Evolutionary conservation across 2,329 filamentous ascomycete species (phyloP).

Genomic region (Phialocephala sp.): DNA sequence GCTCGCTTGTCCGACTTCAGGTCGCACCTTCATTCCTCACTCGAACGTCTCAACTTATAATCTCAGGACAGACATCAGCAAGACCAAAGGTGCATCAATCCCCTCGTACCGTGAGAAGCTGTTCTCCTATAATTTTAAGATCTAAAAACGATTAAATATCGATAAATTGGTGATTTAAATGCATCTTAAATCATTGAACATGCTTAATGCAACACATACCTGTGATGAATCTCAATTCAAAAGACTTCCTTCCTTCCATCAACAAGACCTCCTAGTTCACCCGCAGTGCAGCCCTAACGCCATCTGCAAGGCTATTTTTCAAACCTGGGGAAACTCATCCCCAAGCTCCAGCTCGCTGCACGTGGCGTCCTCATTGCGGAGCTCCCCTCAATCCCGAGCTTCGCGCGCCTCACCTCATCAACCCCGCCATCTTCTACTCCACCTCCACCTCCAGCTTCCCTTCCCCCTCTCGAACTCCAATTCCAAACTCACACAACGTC

Average conservation of each 20-base stretch:
- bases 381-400: conserved; percentile 12
- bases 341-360: background rate
- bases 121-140: background rate
- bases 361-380: background rate
- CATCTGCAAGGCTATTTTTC: background rate
- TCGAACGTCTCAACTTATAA: no score
- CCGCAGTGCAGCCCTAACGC: background rate
- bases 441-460: background rate
- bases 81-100: background rate
- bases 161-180: background rate
- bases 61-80: background rate
- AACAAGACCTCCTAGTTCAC: no score
- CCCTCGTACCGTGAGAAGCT: background rate
- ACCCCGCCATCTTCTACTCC: conserved; percentile 6
- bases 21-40: no score
- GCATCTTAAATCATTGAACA: background rate
- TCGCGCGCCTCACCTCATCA: conserved; percentile 1
- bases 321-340: background rate
- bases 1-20: no score
- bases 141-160: background rate
- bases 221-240: background rate
- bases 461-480: background rate
- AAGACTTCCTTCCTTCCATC: background rate
- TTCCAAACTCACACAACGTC: background rate
- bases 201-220: background rate